Conservation (phyloP, 2,329 filamentous ascomycete genomes). For the Cercospora berteroae region DNA sequence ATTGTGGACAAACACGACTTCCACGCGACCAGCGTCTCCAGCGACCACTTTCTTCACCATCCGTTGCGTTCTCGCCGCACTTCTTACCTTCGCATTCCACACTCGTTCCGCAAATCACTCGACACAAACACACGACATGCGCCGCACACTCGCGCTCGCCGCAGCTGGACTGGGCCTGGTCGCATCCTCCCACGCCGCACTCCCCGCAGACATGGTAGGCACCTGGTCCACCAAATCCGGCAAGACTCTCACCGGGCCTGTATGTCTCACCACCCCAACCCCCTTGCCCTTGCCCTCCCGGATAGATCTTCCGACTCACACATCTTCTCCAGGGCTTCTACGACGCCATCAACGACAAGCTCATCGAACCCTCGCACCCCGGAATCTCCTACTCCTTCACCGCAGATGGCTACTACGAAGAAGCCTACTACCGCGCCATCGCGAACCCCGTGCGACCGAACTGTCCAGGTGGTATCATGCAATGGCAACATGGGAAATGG, state of each 20-base stretch:
- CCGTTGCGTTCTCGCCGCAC: background rate
- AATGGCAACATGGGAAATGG: slow-evolving; percentile 71
- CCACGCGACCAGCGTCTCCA: background rate
- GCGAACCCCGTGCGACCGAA: slow-evolving; percentile 59
- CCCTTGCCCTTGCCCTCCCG: background rate
- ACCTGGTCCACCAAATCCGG: slow-evolving; percentile 72
- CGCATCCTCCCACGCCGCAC: slow-evolving; percentile 25
- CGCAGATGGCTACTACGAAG: slow-evolving; percentile 64
- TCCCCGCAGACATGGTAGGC: slow-evolving; percentile 54
- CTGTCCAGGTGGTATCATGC: slow-evolving; percentile 65
- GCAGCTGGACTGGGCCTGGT: slow-evolving; percentile 26
- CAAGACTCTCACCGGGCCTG: slow-evolving; percentile 66
- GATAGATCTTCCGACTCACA: background rate
- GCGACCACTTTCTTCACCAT: background rate
- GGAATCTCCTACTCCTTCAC: slow-evolving; percentile 76
- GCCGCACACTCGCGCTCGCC: slow-evolving; percentile 32
- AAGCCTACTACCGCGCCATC: slow-evolving; percentile 67
- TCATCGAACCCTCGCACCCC: slow-evolving; percentile 64
- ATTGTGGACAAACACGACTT: background rate
- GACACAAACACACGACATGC: slow-evolving; percentile 23
- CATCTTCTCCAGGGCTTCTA: slow-evolving; percentile 60
- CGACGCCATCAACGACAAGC: slow-evolving; percentile 62
- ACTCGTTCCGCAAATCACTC: slow-evolving; percentile 2
- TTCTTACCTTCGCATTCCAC: background rate
- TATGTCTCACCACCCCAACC: slow-evolving; percentile 42